A percentile compares a stretch with the other conserved stretches of the same genome.
Evolutionary conservation across 2,329 filamentous ascomycete species (phyloP).

Genomic region (Ophiostoma triangulosporum): DNA sequence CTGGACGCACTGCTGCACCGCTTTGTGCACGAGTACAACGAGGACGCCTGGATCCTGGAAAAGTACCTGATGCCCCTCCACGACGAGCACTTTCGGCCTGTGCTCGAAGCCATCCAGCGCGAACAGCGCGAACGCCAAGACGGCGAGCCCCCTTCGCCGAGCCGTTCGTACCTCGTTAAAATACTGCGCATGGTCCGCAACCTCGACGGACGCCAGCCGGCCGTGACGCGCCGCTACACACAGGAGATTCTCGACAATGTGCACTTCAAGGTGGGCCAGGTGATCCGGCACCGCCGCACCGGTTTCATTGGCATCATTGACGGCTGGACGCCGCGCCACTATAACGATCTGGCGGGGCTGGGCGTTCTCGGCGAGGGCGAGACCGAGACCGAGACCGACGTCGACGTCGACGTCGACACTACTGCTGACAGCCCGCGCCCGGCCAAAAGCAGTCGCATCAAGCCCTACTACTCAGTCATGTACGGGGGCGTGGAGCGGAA

Average conservation of each 20-base stretch:
- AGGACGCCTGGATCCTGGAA: slow-evolving; percentile 59
- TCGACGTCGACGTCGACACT: not conserved
- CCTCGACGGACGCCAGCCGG: slow-evolving; percentile 29
- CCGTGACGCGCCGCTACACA: slow-evolving; percentile 21
- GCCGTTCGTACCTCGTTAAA: slow-evolving; percentile 24
- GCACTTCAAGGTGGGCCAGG: slow-evolving; percentile 60
- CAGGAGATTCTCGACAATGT: slow-evolving; percentile 28
- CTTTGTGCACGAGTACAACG: slow-evolving; percentile 51
- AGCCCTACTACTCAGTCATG: slow-evolving; percentile 74
- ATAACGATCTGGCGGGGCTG: slow-evolving; percentile 3
- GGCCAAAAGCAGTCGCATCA: too few relatives aligned
- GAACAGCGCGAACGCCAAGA: too few relatives aligned
- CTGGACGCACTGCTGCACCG: slow-evolving; percentile 52
- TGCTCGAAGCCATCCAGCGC: not conserved
- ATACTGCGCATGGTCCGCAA: slow-evolving; percentile 29
- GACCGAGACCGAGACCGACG: slow-evolving; percentile 20
- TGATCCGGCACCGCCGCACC: slow-evolving; percentile 74
- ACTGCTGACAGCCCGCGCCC: too few relatives aligned
- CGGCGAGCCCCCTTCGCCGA: too few relatives aligned
- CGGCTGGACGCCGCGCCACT: slow-evolving; percentile 55
- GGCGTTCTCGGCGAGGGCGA: slow-evolving; percentile 15
- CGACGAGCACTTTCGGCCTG: slow-evolving; percentile 27
- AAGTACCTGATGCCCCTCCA: slow-evolving; percentile 53
- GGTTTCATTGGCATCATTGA: slow-evolving; percentile 69
- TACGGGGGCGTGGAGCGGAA: slow-evolving; percentile 39